phyloP scores from a whole-genome alignment of 2,329 filamentous ascomycete species.

The Fusarium multiceps region DNA sequence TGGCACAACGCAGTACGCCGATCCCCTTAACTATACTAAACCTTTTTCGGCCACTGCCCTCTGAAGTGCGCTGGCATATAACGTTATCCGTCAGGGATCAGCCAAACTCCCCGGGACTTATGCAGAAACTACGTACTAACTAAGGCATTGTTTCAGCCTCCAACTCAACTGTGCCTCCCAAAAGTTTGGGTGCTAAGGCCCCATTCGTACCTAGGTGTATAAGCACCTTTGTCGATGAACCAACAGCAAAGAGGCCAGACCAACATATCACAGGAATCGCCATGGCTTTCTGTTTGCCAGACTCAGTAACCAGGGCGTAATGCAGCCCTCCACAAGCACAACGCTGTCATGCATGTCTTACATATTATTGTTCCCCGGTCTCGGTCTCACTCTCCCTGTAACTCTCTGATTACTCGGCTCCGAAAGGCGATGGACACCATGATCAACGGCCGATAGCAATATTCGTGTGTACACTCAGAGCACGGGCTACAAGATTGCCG shows the following conservation, averaged over 20 bases:
- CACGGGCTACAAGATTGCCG: slow-evolving; percentile 7
- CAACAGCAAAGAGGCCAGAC: not conserved
- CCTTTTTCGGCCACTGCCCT: not conserved
- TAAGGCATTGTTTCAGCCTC: slow-evolving; percentile 20
- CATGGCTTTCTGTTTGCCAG: slow-evolving; percentile 8
- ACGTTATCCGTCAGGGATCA: slow-evolving; percentile 7
- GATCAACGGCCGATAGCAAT: slow-evolving; percentile 21
- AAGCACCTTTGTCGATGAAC: not conserved
- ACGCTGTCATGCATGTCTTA: not conserved
- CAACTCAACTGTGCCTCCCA: not conserved
- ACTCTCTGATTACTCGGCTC: slow-evolving; percentile 21
- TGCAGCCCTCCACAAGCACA: not conserved
- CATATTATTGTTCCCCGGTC: not conserved
- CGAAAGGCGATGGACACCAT: slow-evolving; percentile 14
- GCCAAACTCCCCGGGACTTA: not conserved
- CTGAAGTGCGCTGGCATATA: slow-evolving; percentile 6
- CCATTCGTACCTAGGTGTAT: not conserved
- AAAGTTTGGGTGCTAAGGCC: not conserved
- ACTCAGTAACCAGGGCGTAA: not conserved
- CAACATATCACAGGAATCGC: slow-evolving; percentile 3
- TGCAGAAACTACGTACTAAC: slow-evolving; percentile 5
- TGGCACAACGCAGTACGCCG: not conserved
- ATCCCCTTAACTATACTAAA: not conserved
- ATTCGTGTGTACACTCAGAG: not conserved
- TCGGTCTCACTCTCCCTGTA: not conserved